Evolutionary conservation across 805 yeast species (phyloP), one percentile per base, ranked within the genome.

Genomic region (Suhomyces prunicola): DNA sequence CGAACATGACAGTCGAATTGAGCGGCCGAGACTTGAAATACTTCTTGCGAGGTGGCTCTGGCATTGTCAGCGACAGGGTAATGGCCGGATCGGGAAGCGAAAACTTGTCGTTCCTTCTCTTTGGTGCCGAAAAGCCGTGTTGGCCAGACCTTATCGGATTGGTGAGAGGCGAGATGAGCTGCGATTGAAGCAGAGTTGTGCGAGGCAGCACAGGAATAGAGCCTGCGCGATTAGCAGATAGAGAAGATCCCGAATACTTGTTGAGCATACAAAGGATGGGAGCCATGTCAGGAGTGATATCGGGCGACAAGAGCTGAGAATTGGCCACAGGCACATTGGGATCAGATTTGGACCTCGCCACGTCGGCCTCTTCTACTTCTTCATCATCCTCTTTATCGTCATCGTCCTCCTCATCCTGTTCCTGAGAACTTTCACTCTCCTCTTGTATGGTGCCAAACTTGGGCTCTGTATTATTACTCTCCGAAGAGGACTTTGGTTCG

Each of bases 21-120:
- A 56, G 53, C 3, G 77, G 76, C 46, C 65, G 63, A 33, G 65
- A 55, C 52, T 67, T 71, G 62, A 72, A 71, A 26, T 50, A 58
- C 58, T 66, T 70, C 59, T 65, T 64, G 23, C 60, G 62, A 5
- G 76, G 76, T 13, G 62, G 55, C 23, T 59, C 60, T 8, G 55
- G 44, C 27, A 39, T n/a, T 1, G 39, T 41, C 17, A 23, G 50
- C 42, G 46, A 47, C 26, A 61, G 62, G 44, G 54, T 60, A 13
- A 65, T 47, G 6, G 78, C 79, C 4, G 79, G 77, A 54, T 73
- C 80, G 0, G 79, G 79, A 45, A 75, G 61, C 23, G 60, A 54
- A 48, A 75, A 75, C 41, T 31, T 41, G 22, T 41, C 50, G 5
- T n/a, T 17, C 13, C 10, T 5, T 26, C 41, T 44, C 35, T 29